Evolutionary conservation across 1,284 basidiomycete genomes (phyloP), one percentile per base, ranked within the genome.

Genomic region (Ustilago lituana): DNA sequence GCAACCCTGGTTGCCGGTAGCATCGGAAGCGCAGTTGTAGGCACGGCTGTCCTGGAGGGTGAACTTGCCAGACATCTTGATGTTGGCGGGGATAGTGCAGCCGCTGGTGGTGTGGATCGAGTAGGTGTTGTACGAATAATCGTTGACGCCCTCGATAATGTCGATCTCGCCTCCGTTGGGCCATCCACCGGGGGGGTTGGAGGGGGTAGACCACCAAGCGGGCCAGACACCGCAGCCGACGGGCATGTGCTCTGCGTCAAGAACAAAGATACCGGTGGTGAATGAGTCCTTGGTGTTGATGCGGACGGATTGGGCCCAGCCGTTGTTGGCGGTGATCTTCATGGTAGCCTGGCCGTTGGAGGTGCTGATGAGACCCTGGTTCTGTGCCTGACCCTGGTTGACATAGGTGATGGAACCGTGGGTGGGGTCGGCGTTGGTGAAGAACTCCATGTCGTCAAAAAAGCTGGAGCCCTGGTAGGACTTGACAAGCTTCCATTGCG

Each of bases 1-100:
- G 69, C 90, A 91, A 0, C 89, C 89, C 0, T 86, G 80, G 72
- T 91, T 91, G 73, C 71, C 84, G 72, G 87, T 87, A 26, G 83
- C 73, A 22, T 85, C 84, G 4, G 85, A 83, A 59, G 88, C 84
- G 74, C 90, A 92, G 71, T 89, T 83, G 24, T 82, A 84, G 6
- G 77, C 76, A 82, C 84, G 39, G 38, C 14, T 33, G 36, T 40
- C 51, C 24, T 50, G 40, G 5, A 62, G 43, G 10, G 68, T 59
- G 17, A 72, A 66, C 46, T 62, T 69, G 45, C 63, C 69, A 19
- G 52, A 51, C 68, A 68, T 68, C 24, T 58, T 45, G 40, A 44
- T 32, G 4, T 55, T 58, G 40, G 11, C 11, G 5, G 62, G 50
- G 24, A 65, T 47, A 17, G 37, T 48, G 67, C 74, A 77, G 11